Base-by-base conservation (phyloP, 176 grass and related monocot genomes). In the Melocanna baccifera region DNA sequence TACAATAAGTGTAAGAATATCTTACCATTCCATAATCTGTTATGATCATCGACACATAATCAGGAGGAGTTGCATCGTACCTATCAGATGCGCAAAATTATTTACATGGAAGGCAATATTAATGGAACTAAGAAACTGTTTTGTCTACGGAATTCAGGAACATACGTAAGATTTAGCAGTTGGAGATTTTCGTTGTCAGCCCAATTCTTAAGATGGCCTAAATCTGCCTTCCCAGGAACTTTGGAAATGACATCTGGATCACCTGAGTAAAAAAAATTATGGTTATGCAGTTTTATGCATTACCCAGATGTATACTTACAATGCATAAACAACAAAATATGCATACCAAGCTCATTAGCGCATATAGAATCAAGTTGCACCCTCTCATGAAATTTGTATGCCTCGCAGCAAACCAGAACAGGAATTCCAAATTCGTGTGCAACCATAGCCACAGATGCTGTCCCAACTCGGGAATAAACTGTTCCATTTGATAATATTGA, bases 21-120 rank as follows among this genome's bases (percentile, higher is more conserved):
- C 79, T 81, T 91, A 92, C 89, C 94, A 97, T 97, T 80, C 94
- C 91, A 86, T 97, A 93, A 74, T 97, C 94, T 71, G 94, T 97
- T 75, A 97, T 89, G 71, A 92, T 83, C 91, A 94, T 84, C 71
- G 91, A 97, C 37, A 97, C 83, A 71, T 92, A 94, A 73, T 97
- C 91, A 16, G 94, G 90, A 68, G 94, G 94, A 43, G 87, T 97
- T 46, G 88, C 81, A 81, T 92, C 94, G 68, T 94, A 97, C 50
- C 89, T 94, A 81, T 41, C 67, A 91, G 62, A 40, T 85, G 26
- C 14, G 75, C 22, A 46, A 80, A 86, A 85, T 75, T 64, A 18
- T 83, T 67, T 73, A 47, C 9, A 58, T 73, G 43, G 43, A 45
- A 45, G 43, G 43, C 11, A 45, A 45, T 45, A 45, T 65, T 42